Conservation (phyloP, 2,329 filamentous ascomycete species). For the Colletotrichum salicis region DNA sequence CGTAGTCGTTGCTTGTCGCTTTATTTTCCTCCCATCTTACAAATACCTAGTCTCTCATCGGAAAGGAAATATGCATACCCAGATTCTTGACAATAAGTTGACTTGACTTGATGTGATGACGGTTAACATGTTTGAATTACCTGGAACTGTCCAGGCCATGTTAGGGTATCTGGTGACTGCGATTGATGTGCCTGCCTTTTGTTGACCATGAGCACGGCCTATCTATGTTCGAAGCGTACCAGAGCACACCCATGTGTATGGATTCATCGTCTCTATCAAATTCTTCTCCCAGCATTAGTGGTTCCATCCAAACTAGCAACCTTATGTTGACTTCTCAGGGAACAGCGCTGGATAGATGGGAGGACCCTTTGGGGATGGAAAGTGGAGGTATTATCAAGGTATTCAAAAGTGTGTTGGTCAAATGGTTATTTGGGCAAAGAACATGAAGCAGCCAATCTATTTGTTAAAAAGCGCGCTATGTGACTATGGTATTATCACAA, state of each 20-base stretch:
- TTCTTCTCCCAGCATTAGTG: background rate
- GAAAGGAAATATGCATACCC: conserved; percentile 35
- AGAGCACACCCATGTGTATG: background rate
- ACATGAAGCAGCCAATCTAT: background rate
- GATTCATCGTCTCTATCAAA: background rate
- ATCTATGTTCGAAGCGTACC: background rate
- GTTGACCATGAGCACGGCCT: too few relatives aligned
- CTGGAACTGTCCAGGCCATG: background rate
- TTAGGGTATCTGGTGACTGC: background rate
- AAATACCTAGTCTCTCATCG: conserved; percentile 35
- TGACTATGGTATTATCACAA: background rate
- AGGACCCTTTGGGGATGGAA: background rate
- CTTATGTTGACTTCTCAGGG: background rate
- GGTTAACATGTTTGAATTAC: background rate
- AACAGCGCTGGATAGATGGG: background rate
- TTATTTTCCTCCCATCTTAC: conserved; percentile 18
- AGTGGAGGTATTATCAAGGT: background rate
- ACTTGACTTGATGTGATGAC: background rate
- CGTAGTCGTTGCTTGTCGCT: conserved; percentile 21
- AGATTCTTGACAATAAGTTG: conserved; percentile 16
- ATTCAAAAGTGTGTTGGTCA: background rate
- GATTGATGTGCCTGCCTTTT: background rate
- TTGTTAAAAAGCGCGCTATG: background rate
- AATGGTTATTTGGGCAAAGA: background rate
- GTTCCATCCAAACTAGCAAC: background rate